Conservation (phyloP, 495 filamentous ascomycete species). For the Neurospora discreta region DNA sequence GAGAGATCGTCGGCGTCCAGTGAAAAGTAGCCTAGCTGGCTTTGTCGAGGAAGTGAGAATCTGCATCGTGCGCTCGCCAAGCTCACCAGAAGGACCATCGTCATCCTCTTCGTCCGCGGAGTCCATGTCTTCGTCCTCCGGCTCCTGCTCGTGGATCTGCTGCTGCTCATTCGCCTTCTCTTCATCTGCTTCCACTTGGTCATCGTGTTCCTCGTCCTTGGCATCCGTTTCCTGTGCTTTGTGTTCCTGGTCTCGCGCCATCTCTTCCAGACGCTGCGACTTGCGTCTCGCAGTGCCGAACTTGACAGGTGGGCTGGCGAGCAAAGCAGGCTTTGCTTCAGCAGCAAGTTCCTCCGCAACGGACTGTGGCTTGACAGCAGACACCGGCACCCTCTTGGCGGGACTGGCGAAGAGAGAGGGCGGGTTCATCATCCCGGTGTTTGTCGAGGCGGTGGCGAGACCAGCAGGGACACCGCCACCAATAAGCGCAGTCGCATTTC, state of each 20-base stretch:
- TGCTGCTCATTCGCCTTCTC: neutral
- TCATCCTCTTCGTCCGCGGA: conserved; percentile 2
- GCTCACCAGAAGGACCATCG: neutral
- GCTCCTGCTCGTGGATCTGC: neutral
- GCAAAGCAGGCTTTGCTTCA: conserved; percentile 23
- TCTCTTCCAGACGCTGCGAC: neutral
- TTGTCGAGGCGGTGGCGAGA: neutral
- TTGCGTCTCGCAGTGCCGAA: neutral
- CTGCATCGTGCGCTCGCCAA: neutral
- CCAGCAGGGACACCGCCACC: neutral
- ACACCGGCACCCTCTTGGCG: neutral
- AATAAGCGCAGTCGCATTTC: neutral
- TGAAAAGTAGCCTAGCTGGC: neutral
- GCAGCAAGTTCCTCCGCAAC: neutral
- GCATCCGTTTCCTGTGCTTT: neutral
- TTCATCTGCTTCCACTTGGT: neutral
- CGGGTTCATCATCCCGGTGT: neutral
- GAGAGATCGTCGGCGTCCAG: neutral
- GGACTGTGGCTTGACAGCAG: neutral
- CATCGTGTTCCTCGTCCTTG: neutral
- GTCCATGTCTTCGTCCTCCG: neutral
- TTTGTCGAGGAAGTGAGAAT: neutral
- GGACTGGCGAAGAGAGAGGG: neutral
- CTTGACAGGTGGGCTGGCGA: conserved; percentile 9
- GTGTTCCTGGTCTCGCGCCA: neutral